Evolutionary conservation across 2,329 filamentous ascomycete species (phyloP).

Genomic region (Colletotrichum cereale): DNA sequence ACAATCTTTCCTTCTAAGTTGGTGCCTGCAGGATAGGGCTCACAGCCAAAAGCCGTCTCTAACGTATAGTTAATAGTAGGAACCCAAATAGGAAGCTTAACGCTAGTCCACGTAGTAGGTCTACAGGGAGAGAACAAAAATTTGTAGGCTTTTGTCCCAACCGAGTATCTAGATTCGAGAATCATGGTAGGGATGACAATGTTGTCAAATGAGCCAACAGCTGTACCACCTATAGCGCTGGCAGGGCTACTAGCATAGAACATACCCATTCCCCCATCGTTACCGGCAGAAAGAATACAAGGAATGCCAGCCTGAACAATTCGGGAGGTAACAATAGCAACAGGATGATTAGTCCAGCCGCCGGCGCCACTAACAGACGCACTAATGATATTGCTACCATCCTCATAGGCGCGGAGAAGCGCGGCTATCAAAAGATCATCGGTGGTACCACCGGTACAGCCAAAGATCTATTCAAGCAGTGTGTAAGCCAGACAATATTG

Average conservation of each 20-base stretch:
- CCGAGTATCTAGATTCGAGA: too few relatives aligned
- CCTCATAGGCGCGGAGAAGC: constrained; percentile 71
- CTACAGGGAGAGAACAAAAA: constrained; percentile 60
- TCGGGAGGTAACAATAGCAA: constrained; percentile 62
- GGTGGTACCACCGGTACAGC: constrained; percentile 62
- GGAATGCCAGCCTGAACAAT: constrained; percentile 67
- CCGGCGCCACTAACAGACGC: constrained; percentile 63
- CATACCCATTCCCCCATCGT: constrained; percentile 59
- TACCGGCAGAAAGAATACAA: constrained; percentile 65
- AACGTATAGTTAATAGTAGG: constrained; percentile 60
- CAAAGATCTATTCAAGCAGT: constrained; percentile 58
- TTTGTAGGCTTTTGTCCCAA: constrained; percentile 46
- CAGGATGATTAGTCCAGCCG: constrained; percentile 65
- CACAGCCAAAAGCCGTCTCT: constrained; percentile 64
- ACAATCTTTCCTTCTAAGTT: constrained; percentile 70
- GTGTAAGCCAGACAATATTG: not conserved
- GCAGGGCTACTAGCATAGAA: constrained; percentile 64
- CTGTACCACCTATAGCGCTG: constrained; percentile 60
- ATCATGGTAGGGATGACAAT: constrained; percentile 56
- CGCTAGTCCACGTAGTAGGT: constrained; percentile 57
- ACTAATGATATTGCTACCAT: constrained; percentile 68
- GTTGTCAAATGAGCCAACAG: constrained; percentile 66
- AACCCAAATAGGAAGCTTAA: constrained; percentile 63
- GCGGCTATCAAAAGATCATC: constrained; percentile 71
- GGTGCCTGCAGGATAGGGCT: constrained; percentile 62